Evolutionary conservation across 2,329 filamentous ascomycete genomes (phyloP).

Genomic region (Epichloe uncinata): DNA sequence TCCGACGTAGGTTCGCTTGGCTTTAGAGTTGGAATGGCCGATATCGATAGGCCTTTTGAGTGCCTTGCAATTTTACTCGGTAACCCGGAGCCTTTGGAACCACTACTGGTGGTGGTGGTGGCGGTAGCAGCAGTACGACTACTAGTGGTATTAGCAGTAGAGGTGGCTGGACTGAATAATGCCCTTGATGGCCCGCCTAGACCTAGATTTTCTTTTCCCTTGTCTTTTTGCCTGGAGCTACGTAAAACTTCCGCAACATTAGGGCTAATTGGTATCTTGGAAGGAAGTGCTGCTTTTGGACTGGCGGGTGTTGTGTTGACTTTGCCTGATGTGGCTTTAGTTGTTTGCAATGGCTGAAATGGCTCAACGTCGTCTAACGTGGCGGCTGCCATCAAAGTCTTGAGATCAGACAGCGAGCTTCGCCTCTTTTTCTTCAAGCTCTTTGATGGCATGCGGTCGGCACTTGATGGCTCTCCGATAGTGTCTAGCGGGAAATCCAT

Average conservation of each 20-base stretch:
- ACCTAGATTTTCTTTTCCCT: slow-evolving; percentile 21
- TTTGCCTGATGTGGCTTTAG: slow-evolving; percentile 42
- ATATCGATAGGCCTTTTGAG: slow-evolving; percentile 37
- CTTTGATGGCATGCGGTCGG: slow-evolving; percentile 22
- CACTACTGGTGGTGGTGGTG: not conserved
- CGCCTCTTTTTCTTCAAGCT: slow-evolving; percentile 64
- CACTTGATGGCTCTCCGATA: slow-evolving; percentile 42
- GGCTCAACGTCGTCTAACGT: slow-evolving; percentile 28
- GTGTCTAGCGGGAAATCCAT: slow-evolving; percentile 43
- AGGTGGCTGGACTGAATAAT: not conserved
- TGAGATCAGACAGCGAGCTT: slow-evolving; percentile 83
- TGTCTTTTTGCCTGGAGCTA: slow-evolving; percentile 33
- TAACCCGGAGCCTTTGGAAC: slow-evolving; percentile 10
- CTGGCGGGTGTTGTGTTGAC: slow-evolving; percentile 33
- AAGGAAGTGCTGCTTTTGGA: slow-evolving; percentile 30
- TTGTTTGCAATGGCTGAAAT: slow-evolving; percentile 36
- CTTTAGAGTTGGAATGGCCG: slow-evolving; percentile 41
- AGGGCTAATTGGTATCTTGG: slow-evolving; percentile 41
- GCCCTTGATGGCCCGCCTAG: slow-evolving; percentile 8
- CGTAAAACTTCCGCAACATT: slow-evolving; percentile 23
- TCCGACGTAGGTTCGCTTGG: slow-evolving; percentile 20
- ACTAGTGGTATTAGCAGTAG: not conserved
- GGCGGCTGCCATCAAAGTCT: slow-evolving; percentile 50
- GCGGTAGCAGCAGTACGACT: not conserved
- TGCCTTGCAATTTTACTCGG: slow-evolving; percentile 23